phyloP scores from a whole-genome alignment of 371 early-diverging fungal genomes.

The Mucor piriformis region DNA sequence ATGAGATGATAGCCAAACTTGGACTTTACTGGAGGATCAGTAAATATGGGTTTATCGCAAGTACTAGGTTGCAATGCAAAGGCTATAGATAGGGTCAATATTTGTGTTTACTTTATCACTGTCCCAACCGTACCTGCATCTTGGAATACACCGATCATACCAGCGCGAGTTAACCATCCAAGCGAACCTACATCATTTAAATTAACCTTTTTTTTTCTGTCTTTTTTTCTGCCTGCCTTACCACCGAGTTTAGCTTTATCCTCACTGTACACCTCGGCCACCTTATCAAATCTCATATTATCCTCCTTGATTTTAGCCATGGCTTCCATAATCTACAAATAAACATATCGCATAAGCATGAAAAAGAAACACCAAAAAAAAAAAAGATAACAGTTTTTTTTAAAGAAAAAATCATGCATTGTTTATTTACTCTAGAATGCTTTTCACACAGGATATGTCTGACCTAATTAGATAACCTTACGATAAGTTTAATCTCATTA shows the following conservation, averaged over 20 bases:
- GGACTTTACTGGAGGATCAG: conserved; percentile 71
- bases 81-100: conserved; percentile 42
- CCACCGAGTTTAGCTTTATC: conserved; percentile 83
- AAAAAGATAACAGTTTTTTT: too few species aligned
- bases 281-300: conserved; percentile 68
- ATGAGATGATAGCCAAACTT: conserved; percentile 83
- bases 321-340: conserved; percentile 55
- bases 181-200: conserved; percentile 43
- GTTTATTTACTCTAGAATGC: conserved; percentile 60
- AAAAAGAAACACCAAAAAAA: neutral
- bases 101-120: neutral
- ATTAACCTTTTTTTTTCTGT: neutral
- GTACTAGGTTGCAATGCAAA: conserved; percentile 81
- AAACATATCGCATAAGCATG: neutral
- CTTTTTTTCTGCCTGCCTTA: conserved; percentile 11
- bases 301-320: conserved; percentile 62
- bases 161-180: conserved; percentile 88
- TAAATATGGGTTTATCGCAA: conserved; percentile 71
- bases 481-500: neutral
- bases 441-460: conserved; percentile 90
- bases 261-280: conserved; percentile 84
- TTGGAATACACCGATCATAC: conserved; percentile 92
- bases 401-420: conserved; percentile 6
- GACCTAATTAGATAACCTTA: conserved; percentile 51
- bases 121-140: conserved; percentile 60